Evolutionary conservation across 176 grass and related monocot species (phyloP), one percentile per base, ranked within the genome.

Genomic region (Typha latifolia): DNA sequence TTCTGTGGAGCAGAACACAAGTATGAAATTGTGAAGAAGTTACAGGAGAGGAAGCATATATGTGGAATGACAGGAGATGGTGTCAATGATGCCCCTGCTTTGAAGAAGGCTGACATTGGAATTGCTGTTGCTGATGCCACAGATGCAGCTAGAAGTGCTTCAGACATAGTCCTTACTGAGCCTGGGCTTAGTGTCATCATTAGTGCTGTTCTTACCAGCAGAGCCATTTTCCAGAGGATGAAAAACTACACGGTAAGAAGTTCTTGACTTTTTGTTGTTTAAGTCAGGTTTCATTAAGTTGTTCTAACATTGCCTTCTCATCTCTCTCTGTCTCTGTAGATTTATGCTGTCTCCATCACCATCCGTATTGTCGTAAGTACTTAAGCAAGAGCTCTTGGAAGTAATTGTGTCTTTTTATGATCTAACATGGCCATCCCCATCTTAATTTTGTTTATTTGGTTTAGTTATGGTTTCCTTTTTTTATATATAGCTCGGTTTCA

Each of bases 21-120:
- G 70, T 99, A 93, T 75, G 84, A 99, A 79, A 99, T 99, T 51
- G 94, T 99, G 6, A 93, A 79, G 84, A 99, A 83, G 47, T 75
- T 99, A 55, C 94, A 99, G 80, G 89, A 87, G 76, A 81, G 79
- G 85, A 90, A 84, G 81, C 94, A 99, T 68, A 93, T 99, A 64
- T 99, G 94, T 27, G 94, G 94, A 77, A 99, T 99, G 94, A 99
- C 94, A 0, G 89, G 94, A 0, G 94, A 99, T 12, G 94, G 94
- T 24, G 94, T 99, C 22, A 99, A 99, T 51, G 94, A 93, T 62
- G 94, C 94, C 5, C 94, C 94, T 3, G 94, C 94, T 4, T 73
- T 99, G 64, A 99, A 93, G 90, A 99, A 85, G 76, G 94, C 94
- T 15, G 94, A 99, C 66, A 99, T 99, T 11, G 94, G 94, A 49